Conservation (phyloP, 495 filamentous ascomycete genomes). For the Lophium mytilinum region DNA sequence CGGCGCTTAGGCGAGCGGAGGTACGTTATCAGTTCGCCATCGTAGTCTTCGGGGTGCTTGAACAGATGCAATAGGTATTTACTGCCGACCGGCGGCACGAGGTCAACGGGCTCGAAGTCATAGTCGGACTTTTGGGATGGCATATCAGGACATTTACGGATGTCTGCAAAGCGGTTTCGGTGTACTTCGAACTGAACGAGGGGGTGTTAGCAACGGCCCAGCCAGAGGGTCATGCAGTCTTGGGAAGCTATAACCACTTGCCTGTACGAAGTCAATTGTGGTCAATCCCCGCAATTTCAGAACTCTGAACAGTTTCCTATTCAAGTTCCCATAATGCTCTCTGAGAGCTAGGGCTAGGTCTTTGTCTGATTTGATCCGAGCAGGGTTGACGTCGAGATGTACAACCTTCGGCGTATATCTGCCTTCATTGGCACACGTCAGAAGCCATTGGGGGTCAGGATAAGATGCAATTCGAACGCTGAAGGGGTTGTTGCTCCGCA, state of each 20-base stretch:
- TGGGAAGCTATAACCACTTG: background rate
- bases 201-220: background rate
- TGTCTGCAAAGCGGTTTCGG: conserved; percentile 34
- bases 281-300: conserved; percentile 28
- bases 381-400: conserved; percentile 21
- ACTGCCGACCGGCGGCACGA: conserved; percentile 34
- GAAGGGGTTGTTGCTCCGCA: conserved; percentile 13
- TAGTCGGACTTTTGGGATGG: conserved; percentile 31
- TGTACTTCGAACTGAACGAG: conserved; percentile 32
- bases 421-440: conserved; percentile 29
- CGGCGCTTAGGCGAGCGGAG: conserved; percentile 25
- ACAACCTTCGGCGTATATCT: conserved; percentile 27
- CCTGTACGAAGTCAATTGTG: conserved; percentile 33
- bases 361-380: conserved; percentile 25
- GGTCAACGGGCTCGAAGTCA: conserved; percentile 31
- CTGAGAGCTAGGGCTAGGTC: conserved; percentile 27
- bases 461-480: conserved; percentile 7
- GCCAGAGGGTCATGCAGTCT: background rate
- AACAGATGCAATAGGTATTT: conserved; percentile 35
- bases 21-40: conserved; percentile 29
- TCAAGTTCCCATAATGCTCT: conserved; percentile 28
- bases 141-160: conserved; percentile 28
- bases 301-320: conserved; percentile 22
- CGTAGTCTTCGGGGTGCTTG: conserved; percentile 34
- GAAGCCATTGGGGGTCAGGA: conserved; percentile 18